Evolutionary conservation across 2,329 filamentous ascomycete genomes (phyloP).

Genomic region (Domatiomyces catenatus): DNA sequence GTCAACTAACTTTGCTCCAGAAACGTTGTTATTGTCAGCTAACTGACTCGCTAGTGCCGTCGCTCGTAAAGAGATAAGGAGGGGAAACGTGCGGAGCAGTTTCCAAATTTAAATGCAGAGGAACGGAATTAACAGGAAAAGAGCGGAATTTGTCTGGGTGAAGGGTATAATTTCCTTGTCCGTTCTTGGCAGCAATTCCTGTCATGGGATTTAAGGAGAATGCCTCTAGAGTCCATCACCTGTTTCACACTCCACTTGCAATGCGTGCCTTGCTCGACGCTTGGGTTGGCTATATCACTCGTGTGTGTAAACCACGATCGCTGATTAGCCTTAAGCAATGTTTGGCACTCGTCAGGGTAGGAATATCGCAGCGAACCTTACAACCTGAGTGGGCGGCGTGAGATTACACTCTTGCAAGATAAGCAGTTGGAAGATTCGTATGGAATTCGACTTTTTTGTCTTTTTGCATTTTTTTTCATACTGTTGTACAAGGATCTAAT

Average conservation of each 20-base stretch:
- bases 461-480: not conserved
- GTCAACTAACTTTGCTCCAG: not conserved
- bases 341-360: slow-evolving; percentile 41
- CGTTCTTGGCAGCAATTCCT: slow-evolving; percentile 11
- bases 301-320: slow-evolving; percentile 40
- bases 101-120: not conserved
- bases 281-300: slow-evolving; percentile 38
- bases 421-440: slow-evolving; percentile 20
- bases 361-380: slow-evolving; percentile 42
- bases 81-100: not conserved
- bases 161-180: slow-evolving; percentile 6
- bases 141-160: not conserved
- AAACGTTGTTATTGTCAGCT: too few relatives aligned
- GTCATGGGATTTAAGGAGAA: slow-evolving; percentile 17
- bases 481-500: too few relatives aligned
- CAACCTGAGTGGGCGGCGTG: slow-evolving; percentile 40
- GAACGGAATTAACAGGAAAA: not conserved
- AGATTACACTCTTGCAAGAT: slow-evolving; percentile 33
- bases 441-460: slow-evolving; percentile 20
- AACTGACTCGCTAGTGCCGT: too few relatives aligned
- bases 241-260: slow-evolving; percentile 17
- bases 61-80: too few relatives aligned
- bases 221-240: slow-evolving; percentile 11
- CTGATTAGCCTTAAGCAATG: slow-evolving; percentile 39
- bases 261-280: slow-evolving; percentile 41